A percentile compares a stretch with the other conserved stretches of the same genome.
Evolutionary conservation across 73 alveolate species (phyloP).

Genomic region (Uronychia setigera): DNA sequence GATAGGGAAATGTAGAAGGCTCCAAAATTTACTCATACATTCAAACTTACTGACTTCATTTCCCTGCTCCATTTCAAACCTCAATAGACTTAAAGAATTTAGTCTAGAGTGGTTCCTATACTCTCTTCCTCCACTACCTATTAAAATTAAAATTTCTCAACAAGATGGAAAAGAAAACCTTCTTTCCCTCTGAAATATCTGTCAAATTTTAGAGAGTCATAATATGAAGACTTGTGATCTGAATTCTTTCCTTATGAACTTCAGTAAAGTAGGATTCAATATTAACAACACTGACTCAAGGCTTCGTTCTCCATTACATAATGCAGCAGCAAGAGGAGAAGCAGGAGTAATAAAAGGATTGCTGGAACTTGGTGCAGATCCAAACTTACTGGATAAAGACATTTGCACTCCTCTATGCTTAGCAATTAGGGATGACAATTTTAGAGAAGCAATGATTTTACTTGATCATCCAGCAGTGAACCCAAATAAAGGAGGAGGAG

Average conservation of each 20-base stretch:
- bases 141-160: slow-evolving; percentile 61
- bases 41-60: slow-evolving; percentile 65
- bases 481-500: slow-evolving; percentile 18
- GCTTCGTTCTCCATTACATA: slow-evolving; percentile 36
- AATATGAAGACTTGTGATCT: slow-evolving; percentile 33
- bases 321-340: slow-evolving; percentile 59
- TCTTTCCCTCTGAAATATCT: slow-evolving; percentile 41
- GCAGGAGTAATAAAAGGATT: slow-evolving; percentile 59
- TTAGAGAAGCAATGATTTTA: neutral
- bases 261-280: slow-evolving; percentile 30
- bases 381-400: slow-evolving; percentile 59
- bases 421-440: slow-evolving; percentile 40
- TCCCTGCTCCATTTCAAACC: slow-evolving; percentile 76
- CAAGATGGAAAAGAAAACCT: slow-evolving; percentile 58
- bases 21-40: slow-evolving; percentile 58
- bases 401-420: slow-evolving; percentile 65
- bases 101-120: slow-evolving; percentile 92
- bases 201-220: slow-evolving; percentile 5
- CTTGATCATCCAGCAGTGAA: neutral
- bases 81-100: slow-evolving; percentile 70
- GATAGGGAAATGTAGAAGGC: slow-evolving; percentile 23
- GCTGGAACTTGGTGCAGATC: slow-evolving; percentile 8
- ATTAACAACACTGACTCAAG: slow-evolving; percentile 54
- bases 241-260: slow-evolving; percentile 32
- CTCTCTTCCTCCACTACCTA: slow-evolving; percentile 81